phyloP scores from a whole-genome alignment of 768 basidiomycete genomes.

The Trichaptum fuscoviolaceum region DNA sequence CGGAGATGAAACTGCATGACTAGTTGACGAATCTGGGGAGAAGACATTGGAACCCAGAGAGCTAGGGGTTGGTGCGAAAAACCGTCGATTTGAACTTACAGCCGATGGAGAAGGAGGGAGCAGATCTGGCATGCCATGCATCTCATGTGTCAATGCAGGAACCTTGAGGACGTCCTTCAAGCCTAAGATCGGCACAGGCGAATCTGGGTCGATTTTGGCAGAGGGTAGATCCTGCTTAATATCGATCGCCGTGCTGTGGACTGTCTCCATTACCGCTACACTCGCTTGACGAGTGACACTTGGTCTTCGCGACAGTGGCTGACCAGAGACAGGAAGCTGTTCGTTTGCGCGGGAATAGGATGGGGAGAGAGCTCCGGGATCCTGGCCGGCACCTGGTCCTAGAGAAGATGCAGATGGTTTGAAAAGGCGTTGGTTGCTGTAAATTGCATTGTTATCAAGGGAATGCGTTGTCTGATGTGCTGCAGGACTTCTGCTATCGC shows the following conservation, averaged over 20 bases:
- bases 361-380: neutral
- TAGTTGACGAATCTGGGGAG: constrained; percentile 7
- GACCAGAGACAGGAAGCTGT: constrained; percentile 13
- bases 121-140: constrained; percentile 64
- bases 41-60: constrained; percentile 27
- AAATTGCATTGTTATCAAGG: constrained; percentile 30
- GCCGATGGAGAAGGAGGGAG: constrained; percentile 70
- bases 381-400: neutral
- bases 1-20: neutral
- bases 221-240: constrained; percentile 14
- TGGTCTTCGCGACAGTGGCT: constrained; percentile 26
- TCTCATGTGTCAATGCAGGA: constrained; percentile 62
- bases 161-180: constrained; percentile 75
- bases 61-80: constrained; percentile 33
- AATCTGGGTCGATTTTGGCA: constrained; percentile 39
- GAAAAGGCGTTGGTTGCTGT: neutral
- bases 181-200: constrained; percentile 40
- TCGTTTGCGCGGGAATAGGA: constrained; percentile 9
- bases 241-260: constrained; percentile 19
- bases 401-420: neutral
- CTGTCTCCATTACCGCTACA: constrained; percentile 49
- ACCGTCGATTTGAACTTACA: constrained; percentile 31
- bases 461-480: constrained; percentile 56
- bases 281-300: constrained; percentile 46
- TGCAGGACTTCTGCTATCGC: constrained; percentile 15